Evolutionary conservation across 129 eudicot species (phyloP).

Genomic region (carrot (Daucus carota)): DNA sequence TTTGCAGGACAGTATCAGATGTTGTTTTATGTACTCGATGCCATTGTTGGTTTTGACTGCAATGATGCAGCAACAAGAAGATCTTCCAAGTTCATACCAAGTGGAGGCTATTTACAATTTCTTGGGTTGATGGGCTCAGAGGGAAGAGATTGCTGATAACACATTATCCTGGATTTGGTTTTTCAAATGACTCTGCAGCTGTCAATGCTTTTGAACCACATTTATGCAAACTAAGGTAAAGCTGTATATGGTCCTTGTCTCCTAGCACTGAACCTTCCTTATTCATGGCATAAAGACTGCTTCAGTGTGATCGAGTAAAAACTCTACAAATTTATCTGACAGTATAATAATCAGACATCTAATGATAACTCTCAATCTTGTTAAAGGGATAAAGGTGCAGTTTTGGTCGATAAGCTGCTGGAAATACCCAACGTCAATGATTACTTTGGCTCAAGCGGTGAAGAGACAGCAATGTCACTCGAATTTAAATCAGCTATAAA

Average conservation of each 20-base stretch:
- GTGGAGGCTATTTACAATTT: conserved; percentile 58
- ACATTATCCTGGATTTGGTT: no score
- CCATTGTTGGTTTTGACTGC: conserved; percentile 47
- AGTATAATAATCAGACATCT: no score
- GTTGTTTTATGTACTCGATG: conserved; percentile 52
- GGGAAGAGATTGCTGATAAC: conserved; percentile 63
- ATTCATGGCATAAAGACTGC: no score
- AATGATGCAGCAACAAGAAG: conserved; percentile 50
- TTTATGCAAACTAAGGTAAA: conserved; percentile 43
- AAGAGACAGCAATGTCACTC: conserved; percentile 19
- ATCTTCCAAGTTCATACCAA: conserved; percentile 46
- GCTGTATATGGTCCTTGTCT: neutral
- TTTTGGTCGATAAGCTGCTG: neutral
- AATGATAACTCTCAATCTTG: neutral
- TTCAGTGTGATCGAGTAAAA: no score
- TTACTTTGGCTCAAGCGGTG: conserved; percentile 15
- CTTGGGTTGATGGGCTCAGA: conserved; percentile 45
- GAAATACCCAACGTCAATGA: neutral
- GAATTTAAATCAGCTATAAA: conserved; percentile 52
- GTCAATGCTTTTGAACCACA: no score
- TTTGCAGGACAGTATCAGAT: conserved; percentile 64
- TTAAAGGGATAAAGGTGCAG: neutral
- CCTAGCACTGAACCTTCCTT: no score
- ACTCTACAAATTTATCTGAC: no score
- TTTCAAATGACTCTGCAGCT: no score